Evolutionary conservation across 2,329 filamentous ascomycete genomes (phyloP), one percentile per base, ranked within the genome.

Genomic region (Beauveria rudraprayagi): DNA sequence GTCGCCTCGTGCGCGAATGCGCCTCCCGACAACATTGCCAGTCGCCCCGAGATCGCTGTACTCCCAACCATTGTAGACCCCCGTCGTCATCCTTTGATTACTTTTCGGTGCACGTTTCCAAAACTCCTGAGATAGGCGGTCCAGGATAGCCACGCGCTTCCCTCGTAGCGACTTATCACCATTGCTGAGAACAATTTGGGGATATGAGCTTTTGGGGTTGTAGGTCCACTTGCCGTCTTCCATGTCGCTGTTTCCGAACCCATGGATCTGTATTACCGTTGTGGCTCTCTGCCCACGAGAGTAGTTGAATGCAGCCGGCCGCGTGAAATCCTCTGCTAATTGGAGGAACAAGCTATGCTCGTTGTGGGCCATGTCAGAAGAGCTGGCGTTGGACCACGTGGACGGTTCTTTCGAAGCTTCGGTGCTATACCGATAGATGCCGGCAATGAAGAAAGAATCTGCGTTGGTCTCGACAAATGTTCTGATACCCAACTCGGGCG

Each of bases 271-370:
- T 5, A 60, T 37, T 1, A 48, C 51, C 0, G 58, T 60, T 4
- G 24, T 40, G 8, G 58, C 11, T 6, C 41, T 17, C n/a, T 41
- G 28, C 3, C 57, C 50, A 10, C 26, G 50, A 9, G 30, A 3
- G n/a, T 22, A 43, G 17, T 54, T 24, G 28, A 47, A 60, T 6
- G 50, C 41, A 3, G 58, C 50, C 7, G 58, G 58, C 8, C 37
- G 50, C 5, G 58, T 60, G 22, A 60, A 47, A 11, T 60, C 58
- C 5, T 54, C 41, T n/a, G 58, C 41, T 3, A 60, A 14, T 30
- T 54, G 58, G 7, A 60, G 50, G 50, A 60, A 60, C 14, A 60
- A 40, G 28, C 58, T 60, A 30, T 60, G 30, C 58, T 60, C 28
- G 22, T 60, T 60, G 30, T 54, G 41, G 1, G 50, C 51, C 58